Evolutionary conservation across 2,329 filamentous ascomycete genomes (phyloP), one percentile per base, ranked within the genome.

Genomic region (Alternaria ventricosa): DNA sequence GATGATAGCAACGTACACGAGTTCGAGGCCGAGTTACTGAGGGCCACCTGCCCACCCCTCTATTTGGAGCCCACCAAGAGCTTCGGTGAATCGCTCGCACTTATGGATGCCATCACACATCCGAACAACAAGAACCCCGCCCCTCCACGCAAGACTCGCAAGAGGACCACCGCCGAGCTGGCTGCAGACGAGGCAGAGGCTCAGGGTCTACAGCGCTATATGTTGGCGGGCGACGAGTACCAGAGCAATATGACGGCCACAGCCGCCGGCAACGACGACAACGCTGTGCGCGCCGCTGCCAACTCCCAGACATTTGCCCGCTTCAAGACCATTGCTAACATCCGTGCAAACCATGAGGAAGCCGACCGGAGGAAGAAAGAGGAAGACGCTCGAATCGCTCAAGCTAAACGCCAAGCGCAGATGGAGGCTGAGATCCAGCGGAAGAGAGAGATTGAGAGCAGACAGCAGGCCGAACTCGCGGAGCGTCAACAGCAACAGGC

Each of bases 161-260:
- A 99, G 85, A 89, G 95, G 66, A 99, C 96, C 0, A 90, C 96
- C 18, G 96, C 96, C 9, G 95, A 99, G 77, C 89, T 98, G 83
- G 96, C 93, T 9, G 95, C 95, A 8, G 96, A 99, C 75, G 94
- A 99, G 81, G 95, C 96, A 1, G 86, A 93, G 63, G 93, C 94
- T 1, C 95, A 94, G 22, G 92, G 94, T 63, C 90, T 93, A 68
- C 94, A 99, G 80, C 88, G 93, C 50, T 96, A 93, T 70, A 96
- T 99, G 93, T 89, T 98, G 55, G 90, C 93, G 22, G 89, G 94
- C 81, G 96, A 99, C 74, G 95, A 97, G 72, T 88, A 93, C 6
- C 86, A 94, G 63, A 85, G 90, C 2, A 87, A 84, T 44, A 84
- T 84, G 13, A 85, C 87, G 5, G 84, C 86, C 20, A 79, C 78